Percentiles rank a stretch among this genome's conserved stretches.
Conservation (phyloP, 2,329 filamentous ascomycete species). For the Colletotrichum sp. region DNA sequence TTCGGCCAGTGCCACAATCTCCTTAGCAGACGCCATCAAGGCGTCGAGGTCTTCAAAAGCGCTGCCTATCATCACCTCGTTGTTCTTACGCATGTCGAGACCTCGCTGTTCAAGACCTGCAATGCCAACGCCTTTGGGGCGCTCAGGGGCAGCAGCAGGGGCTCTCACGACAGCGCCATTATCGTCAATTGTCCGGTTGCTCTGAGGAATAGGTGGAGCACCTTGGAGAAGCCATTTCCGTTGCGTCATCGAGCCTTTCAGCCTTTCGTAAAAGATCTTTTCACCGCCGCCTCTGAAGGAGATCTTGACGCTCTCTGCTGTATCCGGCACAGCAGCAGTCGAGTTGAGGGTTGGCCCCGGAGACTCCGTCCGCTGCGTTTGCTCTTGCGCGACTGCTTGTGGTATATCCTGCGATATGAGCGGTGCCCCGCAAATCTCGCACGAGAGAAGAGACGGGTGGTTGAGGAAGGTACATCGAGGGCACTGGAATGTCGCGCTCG, state of each 20-base stretch:
- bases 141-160: slow-evolving; percentile 22
- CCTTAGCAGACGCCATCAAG: slow-evolving; percentile 95
- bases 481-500: slow-evolving; percentile 64
- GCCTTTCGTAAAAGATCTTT: slow-evolving; percentile 85
- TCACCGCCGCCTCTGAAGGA: slow-evolving; percentile 91
- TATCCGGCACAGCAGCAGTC: slow-evolving; percentile 51
- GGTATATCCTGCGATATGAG: slow-evolving; percentile 62
- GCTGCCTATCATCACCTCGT: slow-evolving; percentile 88
- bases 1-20: slow-evolving; percentile 92
- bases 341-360: slow-evolving; percentile 72
- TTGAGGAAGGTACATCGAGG: slow-evolving; percentile 94
- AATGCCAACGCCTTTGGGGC: slow-evolving; percentile 78
- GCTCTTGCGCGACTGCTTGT: slow-evolving; percentile 40
- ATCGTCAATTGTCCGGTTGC: slow-evolving; percentile 44
- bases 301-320: slow-evolving; percentile 81
- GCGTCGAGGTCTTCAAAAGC: slow-evolving; percentile 97
- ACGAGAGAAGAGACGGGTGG: slow-evolving; percentile 82
- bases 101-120: slow-evolving; percentile 89
- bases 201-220: slow-evolving; percentile 84
- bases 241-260: slow-evolving; percentile 88
- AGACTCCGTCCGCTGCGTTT: slow-evolving; percentile 67
- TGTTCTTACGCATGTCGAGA: slow-evolving; percentile 86
- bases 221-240: slow-evolving; percentile 94
- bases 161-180: slow-evolving; percentile 34
- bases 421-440: slow-evolving; percentile 89